Evolutionary conservation across 352 stramenopile species (phyloP).

Genomic region (Stramenopiles sp.): DNA sequence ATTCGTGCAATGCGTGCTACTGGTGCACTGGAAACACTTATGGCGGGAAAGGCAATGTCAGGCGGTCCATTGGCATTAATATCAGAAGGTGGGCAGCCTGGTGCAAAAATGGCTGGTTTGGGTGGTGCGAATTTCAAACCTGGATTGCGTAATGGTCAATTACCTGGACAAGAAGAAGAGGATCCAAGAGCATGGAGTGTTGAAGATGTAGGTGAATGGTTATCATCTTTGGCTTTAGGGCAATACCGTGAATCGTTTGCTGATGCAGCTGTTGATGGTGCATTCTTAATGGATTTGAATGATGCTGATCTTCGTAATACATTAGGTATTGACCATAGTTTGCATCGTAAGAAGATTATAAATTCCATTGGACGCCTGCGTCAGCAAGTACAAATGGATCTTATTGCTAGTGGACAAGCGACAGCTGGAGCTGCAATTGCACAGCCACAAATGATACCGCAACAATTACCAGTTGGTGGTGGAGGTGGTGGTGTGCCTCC

Average conservation of each 20-base stretch:
- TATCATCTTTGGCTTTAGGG: constrained; percentile 34
- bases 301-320: constrained; percentile 78
- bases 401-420: constrained; percentile 24
- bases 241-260: constrained; percentile 47
- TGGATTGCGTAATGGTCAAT: constrained; percentile 24
- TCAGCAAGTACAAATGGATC: constrained; percentile 31
- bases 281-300: constrained; percentile 47
- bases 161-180: constrained; percentile 28
- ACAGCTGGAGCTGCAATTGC: constrained; percentile 6
- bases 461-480: constrained; percentile 9
- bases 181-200: constrained; percentile 38
- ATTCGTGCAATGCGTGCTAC: constrained; percentile 84
- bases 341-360: constrained; percentile 90
- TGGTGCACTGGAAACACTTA: constrained; percentile 61
- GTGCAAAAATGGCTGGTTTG: constrained; percentile 6
- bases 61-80: constrained; percentile 9
- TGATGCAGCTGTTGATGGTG: constrained; percentile 41
- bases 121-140: constrained; percentile 16
- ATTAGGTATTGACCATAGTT: constrained; percentile 70
- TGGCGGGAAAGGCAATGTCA: constrained; percentile 37
- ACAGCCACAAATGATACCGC: constrained; percentile 4
- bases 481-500: neutral
- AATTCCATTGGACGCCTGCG: constrained; percentile 45
- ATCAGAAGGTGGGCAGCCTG: neutral
- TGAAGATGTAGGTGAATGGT: constrained; percentile 43